Evolutionary conservation across 352 stramenopile genomes (phyloP).

Genomic region (Phytophthora melonis): DNA sequence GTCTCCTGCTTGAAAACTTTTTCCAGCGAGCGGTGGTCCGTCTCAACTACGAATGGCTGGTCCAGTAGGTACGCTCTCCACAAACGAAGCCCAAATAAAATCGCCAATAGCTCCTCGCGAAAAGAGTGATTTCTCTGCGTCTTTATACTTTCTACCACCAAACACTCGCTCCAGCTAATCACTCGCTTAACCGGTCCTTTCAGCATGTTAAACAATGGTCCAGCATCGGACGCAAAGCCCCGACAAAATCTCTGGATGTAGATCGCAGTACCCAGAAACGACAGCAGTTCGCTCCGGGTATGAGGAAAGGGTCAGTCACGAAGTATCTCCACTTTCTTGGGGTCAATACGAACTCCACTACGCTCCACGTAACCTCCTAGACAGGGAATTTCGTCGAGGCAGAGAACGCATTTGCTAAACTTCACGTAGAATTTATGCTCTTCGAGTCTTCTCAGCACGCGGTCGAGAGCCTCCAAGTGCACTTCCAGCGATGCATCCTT

Average conservation of each 20-base stretch:
- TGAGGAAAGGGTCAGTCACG: constrained; percentile 19
- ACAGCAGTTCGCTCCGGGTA: constrained; percentile 20
- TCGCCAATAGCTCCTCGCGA: constrained; percentile 22
- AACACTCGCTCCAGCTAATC: constrained; percentile 13
- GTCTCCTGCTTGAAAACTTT: constrained; percentile 17
- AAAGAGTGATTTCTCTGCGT: constrained; percentile 16
- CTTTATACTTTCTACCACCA: constrained; percentile 15
- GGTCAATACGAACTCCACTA: constrained; percentile 29
- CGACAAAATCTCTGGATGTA: constrained; percentile 26
- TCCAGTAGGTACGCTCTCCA: constrained; percentile 20
- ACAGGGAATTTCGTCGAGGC: constrained; percentile 28
- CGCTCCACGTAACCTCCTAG: constrained; percentile 29
- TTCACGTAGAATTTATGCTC: constrained; percentile 34
- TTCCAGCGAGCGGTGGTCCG: constrained; percentile 13
- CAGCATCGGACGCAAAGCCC: constrained; percentile 17
- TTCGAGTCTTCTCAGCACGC: constrained; percentile 15
- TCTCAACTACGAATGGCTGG: constrained; percentile 14
- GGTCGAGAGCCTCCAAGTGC: constrained; percentile 16
- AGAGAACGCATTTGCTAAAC: constrained; percentile 34
- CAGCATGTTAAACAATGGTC: constrained; percentile 15
- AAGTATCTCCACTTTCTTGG: constrained; percentile 27
- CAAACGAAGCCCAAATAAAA: constrained; percentile 10
- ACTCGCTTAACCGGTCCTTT: neutral
- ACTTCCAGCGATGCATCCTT: neutral
- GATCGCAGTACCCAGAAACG: constrained; percentile 12